Conservation (phyloP, 2,329 filamentous ascomycete genomes). For the Zymoseptoria brevis region DNA sequence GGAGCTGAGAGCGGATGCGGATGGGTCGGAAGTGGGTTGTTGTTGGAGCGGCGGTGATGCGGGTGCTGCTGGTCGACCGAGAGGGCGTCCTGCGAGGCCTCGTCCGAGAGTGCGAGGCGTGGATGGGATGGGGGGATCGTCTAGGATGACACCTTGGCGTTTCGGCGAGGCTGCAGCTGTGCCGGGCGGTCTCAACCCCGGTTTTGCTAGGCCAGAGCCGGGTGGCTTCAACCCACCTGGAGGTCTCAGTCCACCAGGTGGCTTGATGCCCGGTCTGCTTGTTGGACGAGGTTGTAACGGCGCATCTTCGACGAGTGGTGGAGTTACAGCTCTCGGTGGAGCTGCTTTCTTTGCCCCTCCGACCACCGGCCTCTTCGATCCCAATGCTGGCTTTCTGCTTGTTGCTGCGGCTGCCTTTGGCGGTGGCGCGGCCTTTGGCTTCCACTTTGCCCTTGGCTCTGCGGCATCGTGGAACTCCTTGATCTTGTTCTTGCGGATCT, state of each 20-base stretch:
- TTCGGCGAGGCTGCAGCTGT: conserved; percentile 21
- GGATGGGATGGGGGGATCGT: conserved; percentile 30
- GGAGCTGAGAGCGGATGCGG: conserved; percentile 54
- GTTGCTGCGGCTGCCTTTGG: conserved; percentile 48
- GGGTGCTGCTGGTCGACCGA: conserved; percentile 58
- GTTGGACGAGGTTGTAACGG: conserved; percentile 53
- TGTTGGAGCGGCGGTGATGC: conserved; percentile 50
- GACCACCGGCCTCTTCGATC: conserved; percentile 36
- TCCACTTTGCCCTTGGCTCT: conserved; percentile 82
- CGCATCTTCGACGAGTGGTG: conserved; percentile 39
- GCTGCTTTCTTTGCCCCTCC: conserved; percentile 42
- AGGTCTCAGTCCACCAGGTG: conserved; percentile 23
- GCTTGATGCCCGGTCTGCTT: conserved; percentile 43
- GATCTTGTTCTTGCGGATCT: conserved; percentile 90
- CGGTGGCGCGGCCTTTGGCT: conserved; percentile 69
- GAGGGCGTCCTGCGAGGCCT: conserved; percentile 75
- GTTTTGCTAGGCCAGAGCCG: conserved; percentile 35
- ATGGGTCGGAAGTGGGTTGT: conserved; percentile 39
- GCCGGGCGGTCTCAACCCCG: conserved; percentile 31
- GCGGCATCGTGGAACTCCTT: conserved; percentile 82
- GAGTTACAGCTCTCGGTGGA: conserved; percentile 32
- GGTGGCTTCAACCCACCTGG: conserved; percentile 30
- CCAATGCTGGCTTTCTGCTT: conserved; percentile 46
- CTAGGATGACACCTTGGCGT: conserved; percentile 22
- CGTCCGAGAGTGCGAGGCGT: conserved; percentile 44